Conservation (phyloP, 257 asterid species). For the Knoxia roxburghii region DNA sequence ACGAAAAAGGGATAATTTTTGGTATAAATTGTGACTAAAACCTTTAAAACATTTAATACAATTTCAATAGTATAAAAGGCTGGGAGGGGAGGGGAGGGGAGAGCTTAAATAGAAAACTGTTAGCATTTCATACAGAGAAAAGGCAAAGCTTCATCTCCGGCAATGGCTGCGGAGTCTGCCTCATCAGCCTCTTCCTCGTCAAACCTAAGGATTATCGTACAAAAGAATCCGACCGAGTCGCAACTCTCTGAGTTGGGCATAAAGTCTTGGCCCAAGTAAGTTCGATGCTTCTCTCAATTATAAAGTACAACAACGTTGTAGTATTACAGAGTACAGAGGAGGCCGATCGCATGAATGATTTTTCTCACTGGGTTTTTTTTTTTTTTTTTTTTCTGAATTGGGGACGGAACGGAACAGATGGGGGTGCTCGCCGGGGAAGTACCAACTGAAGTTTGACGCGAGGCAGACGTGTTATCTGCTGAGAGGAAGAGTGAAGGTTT, state of each 20-base stretch:
- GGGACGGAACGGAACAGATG: constrained; percentile 36
- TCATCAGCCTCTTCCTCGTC: constrained; percentile 35
- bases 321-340: no score
- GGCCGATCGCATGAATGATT: no score
- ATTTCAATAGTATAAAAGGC: no score
- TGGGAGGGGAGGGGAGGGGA: no score
- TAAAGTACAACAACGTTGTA: no score
- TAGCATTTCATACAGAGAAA: no score
- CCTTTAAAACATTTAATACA: no score
- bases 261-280: constrained; percentile 97
- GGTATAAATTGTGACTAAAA: no score
- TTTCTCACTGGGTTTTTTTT: background rate
- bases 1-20: no score
- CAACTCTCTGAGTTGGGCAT: constrained; percentile 69
- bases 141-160: background rate
- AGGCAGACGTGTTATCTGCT: constrained; percentile 69
- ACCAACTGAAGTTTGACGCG: constrained; percentile 71
- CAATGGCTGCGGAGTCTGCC: constrained; percentile 37
- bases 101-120: no score
- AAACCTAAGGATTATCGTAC: constrained; percentile 56
- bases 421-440: constrained; percentile 89
- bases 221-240: constrained; percentile 56
- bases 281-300: no score
- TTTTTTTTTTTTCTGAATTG: no score
- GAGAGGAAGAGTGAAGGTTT: constrained; percentile 71